Base-by-base conservation (phyloP, 768 basidiomycete species). In the Mycena maculata region DNA sequence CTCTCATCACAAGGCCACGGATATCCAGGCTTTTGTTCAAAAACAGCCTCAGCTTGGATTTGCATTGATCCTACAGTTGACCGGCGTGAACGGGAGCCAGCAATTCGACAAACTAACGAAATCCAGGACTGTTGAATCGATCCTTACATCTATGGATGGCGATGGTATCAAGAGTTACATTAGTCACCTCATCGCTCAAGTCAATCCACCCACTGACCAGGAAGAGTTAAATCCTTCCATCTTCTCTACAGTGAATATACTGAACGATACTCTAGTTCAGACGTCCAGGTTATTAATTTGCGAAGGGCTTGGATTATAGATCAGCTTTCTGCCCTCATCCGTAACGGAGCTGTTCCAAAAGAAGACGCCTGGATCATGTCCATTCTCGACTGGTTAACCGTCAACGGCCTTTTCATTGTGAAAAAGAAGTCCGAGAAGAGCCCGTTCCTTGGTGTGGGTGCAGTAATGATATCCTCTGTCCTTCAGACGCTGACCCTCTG, bases 81-180 rank as follows among this genome's bases (percentile, higher is more conserved):
- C 94, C 1, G 94, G 93, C 22, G 85, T 88, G 53, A 83, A 97
- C 75, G 95, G 95, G 12, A 90, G 86, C 72, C 87, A 90, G 63
- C 92, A 95, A 76, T 99, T 99, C 72, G 97, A 99, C 79, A 91
- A 87, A 77, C 77, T 97, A 63, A 97, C 96, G 13, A 92, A 89
- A 77, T 96, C 96, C 11, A 98, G 96, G 79, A 97, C 94, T 0
- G 87, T 98, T 38, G 95, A 97, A 79, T 86, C 87, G 1, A 90
- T 98, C 61, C 81, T 98, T 60, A 84, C 88, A 4, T 87, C 86
- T 38, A 89, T 96, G 86, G 88, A 91, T 70, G 77, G 80, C 1
- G 83, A 88, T 2, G 95, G 94, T 11, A 92, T 98, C 68, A 85
- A 87, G 70, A 86, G 80, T 41, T 98, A 96, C 78, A 87, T 96